Base-by-base conservation (phyloP, 2,329 filamentous ascomycete genomes). In the Neofusicoccum sp. region DNA sequence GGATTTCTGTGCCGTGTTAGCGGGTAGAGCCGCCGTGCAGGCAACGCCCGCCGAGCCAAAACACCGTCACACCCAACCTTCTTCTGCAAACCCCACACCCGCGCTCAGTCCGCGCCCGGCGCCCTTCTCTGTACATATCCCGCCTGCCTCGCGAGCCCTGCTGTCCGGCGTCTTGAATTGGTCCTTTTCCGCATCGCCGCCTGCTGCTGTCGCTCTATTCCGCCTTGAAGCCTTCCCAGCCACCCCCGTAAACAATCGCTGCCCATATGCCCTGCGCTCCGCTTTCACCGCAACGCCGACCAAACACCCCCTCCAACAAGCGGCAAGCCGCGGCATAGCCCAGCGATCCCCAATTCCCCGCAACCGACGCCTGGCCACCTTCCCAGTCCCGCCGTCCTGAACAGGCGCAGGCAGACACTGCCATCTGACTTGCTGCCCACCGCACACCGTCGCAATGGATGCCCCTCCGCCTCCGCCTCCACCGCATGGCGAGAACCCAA, bases 401-500 rank as follows among this genome's bases (percentile, higher is more conserved):
- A n/a, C 57, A 38, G 57, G 45, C 57, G 44, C 44, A 59, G 34
- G 44, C 45, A 49, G 44, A 36, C 54, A 14, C 43, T 36, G 26
- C 34, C 12, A 44, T 59, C 57, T 59, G 57, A 48, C 43, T 49
- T 59, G 57, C 36, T 59, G 57, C 57, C 57, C 31, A 20, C 31
- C n/a, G 9, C n/a, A 31, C 31, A 11, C n/a, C 24, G 20, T 20
- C 34, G 33, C 49, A 20, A 76, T 76, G 73, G 70, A 74, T 67
- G 72, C 68, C 63, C 81, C 84, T 67, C 86, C 86, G 64, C 92
- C 92, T 65, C 91, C 91, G 66, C 90, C 90, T 66, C 92, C 92
- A 71, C 91, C 91, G 65, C 92, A 96, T 78, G 91, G 92, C 76
- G 83, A 86, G 71, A 88, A 86, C 66, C 89, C 91, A 53, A 88